A percentile compares a stretch with the other conserved stretches of the same genome.
Conservation (phyloP, 345 rosid genomes). For the Pseudoturritis turrita region DNA sequence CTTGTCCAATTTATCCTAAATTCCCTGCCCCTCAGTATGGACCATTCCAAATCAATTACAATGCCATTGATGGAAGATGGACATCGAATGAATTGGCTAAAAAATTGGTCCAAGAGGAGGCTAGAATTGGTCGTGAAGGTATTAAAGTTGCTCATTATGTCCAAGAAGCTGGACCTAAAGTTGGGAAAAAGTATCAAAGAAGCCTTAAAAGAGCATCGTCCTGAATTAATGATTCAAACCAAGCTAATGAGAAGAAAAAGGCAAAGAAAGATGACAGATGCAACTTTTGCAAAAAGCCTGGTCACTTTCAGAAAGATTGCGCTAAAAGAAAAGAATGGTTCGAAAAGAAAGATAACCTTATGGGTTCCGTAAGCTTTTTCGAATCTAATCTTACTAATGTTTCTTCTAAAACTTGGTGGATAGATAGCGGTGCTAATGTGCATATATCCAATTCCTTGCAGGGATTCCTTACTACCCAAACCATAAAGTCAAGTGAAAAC, state of each 20-base stretch:
- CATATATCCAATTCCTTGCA: too few species aligned
- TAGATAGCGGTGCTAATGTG: neutral
- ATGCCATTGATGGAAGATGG: too few species aligned
- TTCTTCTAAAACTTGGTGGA: neutral
- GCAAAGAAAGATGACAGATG: neutral
- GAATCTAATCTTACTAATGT: neutral
- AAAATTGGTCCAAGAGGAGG: neutral
- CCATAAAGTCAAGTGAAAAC: too few species aligned
- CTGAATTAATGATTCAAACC: neutral
- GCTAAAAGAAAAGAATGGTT: neutral
- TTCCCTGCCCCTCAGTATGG: too few species aligned
- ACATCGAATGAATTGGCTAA: too few species aligned
- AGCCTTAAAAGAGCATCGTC: neutral
- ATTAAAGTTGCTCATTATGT: neutral
- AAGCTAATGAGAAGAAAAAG: neutral
- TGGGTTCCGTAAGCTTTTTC: neutral
- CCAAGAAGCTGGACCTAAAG: neutral
- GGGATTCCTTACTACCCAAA: too few species aligned
- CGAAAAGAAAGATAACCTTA: neutral
- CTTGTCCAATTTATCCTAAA: too few species aligned
- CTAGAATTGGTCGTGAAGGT: neutral
- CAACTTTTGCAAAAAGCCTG: neutral
- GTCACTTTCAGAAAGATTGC: neutral
- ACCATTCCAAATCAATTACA: too few species aligned
- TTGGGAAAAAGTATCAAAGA: neutral